Conservation (phyloP, 768 basidiomycete genomes). For the Leccinum fibrillosum region DNA sequence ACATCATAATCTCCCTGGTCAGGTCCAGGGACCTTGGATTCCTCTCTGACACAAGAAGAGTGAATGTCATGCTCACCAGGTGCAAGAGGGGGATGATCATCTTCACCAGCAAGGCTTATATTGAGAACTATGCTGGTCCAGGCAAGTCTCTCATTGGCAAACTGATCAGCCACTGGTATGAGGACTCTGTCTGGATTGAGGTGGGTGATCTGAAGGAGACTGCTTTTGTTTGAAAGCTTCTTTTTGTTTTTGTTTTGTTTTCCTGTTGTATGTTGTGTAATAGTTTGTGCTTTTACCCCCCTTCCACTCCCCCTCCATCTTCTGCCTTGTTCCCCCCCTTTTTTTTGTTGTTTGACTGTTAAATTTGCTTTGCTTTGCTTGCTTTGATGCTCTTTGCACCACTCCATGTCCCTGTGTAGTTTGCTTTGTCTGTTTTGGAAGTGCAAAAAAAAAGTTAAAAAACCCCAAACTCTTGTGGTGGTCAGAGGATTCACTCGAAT, state of each 20-base stretch:
- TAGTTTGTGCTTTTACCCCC: background rate
- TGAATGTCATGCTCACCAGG: slow-evolving; percentile 87
- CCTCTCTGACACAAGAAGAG: slow-evolving; percentile 57
- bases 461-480: slow-evolving; percentile 1
- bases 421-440: slow-evolving; percentile 11
- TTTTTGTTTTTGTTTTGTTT: background rate
- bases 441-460: background rate
- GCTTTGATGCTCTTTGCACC: background rate
- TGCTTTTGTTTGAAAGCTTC: slow-evolving; percentile 13
- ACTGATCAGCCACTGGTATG: slow-evolving; percentile 31
- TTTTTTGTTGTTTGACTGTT: background rate
- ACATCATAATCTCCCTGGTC: slow-evolving; percentile 70
- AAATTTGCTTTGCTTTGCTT: background rate
- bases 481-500: background rate
- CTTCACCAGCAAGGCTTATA: slow-evolving; percentile 57
- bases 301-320: background rate
- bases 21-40: slow-evolving; percentile 66
- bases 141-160: slow-evolving; percentile 41
- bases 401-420: background rate
- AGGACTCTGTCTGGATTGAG: slow-evolving; percentile 35
- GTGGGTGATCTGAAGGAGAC: slow-evolving; percentile 27
- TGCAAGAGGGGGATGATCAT: slow-evolving; percentile 80
- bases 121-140: slow-evolving; percentile 52
- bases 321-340: background rate
- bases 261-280: background rate